Evolutionary conservation across 805 yeast species (phyloP), one percentile per base, ranked within the genome.

Genomic region (Teunomyces tritomae): DNA sequence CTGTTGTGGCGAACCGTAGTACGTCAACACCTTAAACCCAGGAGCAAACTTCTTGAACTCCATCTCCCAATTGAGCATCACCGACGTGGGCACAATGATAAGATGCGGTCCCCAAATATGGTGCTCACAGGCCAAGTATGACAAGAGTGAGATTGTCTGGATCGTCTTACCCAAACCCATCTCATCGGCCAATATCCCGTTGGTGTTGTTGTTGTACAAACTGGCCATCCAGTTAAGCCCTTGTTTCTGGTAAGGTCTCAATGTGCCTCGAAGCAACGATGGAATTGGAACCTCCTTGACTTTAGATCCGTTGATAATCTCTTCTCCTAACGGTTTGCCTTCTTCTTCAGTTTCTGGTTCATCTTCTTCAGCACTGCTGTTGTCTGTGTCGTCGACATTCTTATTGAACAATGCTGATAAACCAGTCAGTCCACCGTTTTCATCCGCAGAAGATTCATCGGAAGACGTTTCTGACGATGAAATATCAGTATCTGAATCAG

Each of bases 131-230:
- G 99, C 99, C 45, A 94, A 71, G 63, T 91, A 91, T 0, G 95
- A 77, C 14, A 94, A 68, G 36, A 94, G 68, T 0, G 97, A 81
- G 45, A 94, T 94, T 0, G 99, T 94, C 64, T 94, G 99, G 49
- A 94, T 92, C 0, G 99, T 94, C 63, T 94, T 94, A 55, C 95
- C 99, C 36, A 94, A 76, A 47, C 99, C 99, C 99, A 94, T 94
- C 64, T 94, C 99, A 67, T 94, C 99, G 1, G 99, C 99, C 41
- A 94, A 76, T 44, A 94, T 94, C 53, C 99, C 99, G 64, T 94
- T 94, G 4, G 98, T 94, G 48, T 87, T 83, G 59, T 89, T 89
- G 63, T 89, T 89, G 70, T 91, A 92, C 49, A 94, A 71, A 40
- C 97, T 89, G 1, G 97, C 98, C 43, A 94, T 71, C 99, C 99